These are phyloP conservation scores for Zizania palustris DNA, from an alignment of 202 grass and related monocot genomes.

Conservation along the genomic window DNA sequence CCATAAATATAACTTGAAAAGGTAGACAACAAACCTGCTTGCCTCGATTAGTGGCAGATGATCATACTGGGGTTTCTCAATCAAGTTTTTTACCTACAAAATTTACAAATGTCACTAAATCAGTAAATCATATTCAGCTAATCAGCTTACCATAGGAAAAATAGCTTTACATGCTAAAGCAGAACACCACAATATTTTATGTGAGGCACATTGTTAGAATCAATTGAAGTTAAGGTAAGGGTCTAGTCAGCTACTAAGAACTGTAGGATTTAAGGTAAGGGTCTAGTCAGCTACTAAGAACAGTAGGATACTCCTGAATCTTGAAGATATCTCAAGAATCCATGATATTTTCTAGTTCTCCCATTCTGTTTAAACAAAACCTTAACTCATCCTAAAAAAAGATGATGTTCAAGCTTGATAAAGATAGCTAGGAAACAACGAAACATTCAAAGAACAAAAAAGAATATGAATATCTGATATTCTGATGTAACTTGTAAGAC, in stretches of 20 bases:
- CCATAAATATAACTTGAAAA: slow-evolving; percentile 16
- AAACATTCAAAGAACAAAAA: neutral
- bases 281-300: too few species aligned
- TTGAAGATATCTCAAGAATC: neutral
- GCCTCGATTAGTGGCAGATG: slow-evolving; percentile 92
- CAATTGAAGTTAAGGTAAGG: slow-evolving; percentile 51
- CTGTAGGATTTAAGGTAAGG: slow-evolving; percentile 15
- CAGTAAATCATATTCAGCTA: slow-evolving; percentile 1
- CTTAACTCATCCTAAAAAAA: neutral
- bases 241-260: too few species aligned
- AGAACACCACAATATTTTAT: neutral
- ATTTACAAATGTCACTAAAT: neutral
- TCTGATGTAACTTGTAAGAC: too few species aligned
- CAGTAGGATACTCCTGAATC: neutral
- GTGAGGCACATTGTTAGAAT: slow-evolving; percentile 17
- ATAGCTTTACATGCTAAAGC: slow-evolving; percentile 9
- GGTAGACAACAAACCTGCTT: slow-evolving; percentile 67
- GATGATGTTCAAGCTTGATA: slow-evolving; percentile 24
- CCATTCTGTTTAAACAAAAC: neutral
- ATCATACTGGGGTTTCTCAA: slow-evolving; percentile 94
- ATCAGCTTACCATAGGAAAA: slow-evolving; percentile 27
- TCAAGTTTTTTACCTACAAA: slow-evolving; percentile 85
- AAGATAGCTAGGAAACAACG: neutral
- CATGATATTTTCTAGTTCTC: slow-evolving; percentile 1
- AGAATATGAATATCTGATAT: neutral